Base-by-base conservation (phyloP, 352 stramenopile species). In the Pythium rhizo-oryzae region DNA sequence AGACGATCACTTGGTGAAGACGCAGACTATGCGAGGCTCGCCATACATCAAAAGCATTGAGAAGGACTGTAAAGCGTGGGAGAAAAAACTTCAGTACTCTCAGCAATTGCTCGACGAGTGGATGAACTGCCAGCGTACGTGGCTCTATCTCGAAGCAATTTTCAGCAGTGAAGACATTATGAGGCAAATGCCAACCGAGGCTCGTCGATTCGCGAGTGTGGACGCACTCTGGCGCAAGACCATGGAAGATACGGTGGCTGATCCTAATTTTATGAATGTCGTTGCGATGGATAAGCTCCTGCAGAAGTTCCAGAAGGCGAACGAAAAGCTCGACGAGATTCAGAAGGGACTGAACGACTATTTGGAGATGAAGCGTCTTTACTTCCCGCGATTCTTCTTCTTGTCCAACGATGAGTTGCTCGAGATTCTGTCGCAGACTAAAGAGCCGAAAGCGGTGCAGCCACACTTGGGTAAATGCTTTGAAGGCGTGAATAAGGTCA, bases 91-190 rank as follows among this genome's bases (percentile, higher is more conserved):
- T 4, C 91, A 96, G 68, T 92, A 94, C 61, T 75, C 90, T 13
- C 91, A 97, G 62, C 84, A 96, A 41, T 71, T 98, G n/a, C 71
- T 99, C 11, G 96, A 99, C 68, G 93, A 98, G 69, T 98, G 92
- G 92, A 97, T 98, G 75, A 84, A 67, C 8, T 98, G 91, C 59
- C 96, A 98, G 76, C 83, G 93, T 25, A 98, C 93, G 55, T 98
- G 96, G 96, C 79, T 99, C 37, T 98, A 98, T 68, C 82, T 99
- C 8, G 94, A 99, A 74, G 93, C 96, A 8, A 98, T 99, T 54
- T 99, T 99, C 69, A 95, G 85, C 60, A 97, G 87, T 1, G 92
- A 98, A 44, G 96, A 98, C 64, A 99, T 99, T 51, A 97, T 98
- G 91, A 80, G 94, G 15, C 95, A 99, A 79, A 97, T 99, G 84